Evolutionary conservation across 169 alveolate species (phyloP), one percentile per base, ranked within the genome.

Genomic region (Cystoisospora suis): DNA sequence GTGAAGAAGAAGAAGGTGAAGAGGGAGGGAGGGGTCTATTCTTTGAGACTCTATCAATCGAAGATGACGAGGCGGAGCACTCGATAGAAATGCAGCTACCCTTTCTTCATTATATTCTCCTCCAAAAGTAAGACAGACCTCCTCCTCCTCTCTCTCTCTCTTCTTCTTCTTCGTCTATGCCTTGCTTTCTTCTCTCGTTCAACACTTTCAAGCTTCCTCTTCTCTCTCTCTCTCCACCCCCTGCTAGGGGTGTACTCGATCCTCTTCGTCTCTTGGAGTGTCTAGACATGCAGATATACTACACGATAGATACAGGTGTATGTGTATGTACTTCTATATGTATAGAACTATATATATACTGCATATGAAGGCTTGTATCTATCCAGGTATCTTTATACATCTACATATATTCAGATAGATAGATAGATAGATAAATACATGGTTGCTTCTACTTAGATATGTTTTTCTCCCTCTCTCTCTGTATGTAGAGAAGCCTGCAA

Each of bases 81-180:
- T 53, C 80, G 59, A 42, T 83, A 0, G 90, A 83, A 53, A 47
- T 83, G 90, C 75, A 53, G 61, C 80, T 83, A n/a, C 90, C 90
- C n/a, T 47, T 83, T 15, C 61, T 83, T n/a, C 38, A 53, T 23
- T n/a, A 83, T 44, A n/a, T 83, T 32, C 40, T 83, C n/a, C n/a
- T n/a, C 27, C 46, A 61, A 6, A 49, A 32, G 90, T 83, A 1
- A 77, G 59, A 1, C 23, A 9, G 38, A 15, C 9, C 53, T 58
- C 49, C 9, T 45, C 32, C 69, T 6, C 9, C 20, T n/a, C 34
- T 47, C 65, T 77, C 65, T n/a, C 9, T 7, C 65, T 12, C 9
- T 7, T 65, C 29, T 38, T 65, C 29, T 17, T 59, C 29, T 59
- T 59, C 4, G 77, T n/a, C 5, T 23, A 20, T 65, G 3, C 3